Evolutionary conservation across 805 yeast species (phyloP), one percentile per base, ranked within the genome.

Genomic region (Candida golubevii): DNA sequence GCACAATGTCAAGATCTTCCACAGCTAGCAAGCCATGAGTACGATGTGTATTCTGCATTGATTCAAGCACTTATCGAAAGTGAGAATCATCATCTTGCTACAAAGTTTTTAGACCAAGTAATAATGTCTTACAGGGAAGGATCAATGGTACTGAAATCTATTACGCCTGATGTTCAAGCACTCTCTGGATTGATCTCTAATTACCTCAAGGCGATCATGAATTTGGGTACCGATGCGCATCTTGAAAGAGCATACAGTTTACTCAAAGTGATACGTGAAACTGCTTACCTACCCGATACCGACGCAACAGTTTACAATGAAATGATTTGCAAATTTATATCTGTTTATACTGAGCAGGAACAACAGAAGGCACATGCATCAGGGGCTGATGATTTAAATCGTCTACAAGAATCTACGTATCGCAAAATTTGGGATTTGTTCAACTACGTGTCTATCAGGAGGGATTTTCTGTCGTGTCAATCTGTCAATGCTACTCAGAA

Each of bases 71-170:
- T 84, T 42, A 69, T 80, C 10, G 64, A 67, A 41, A 75, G 78
- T 36, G 76, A 74, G 34, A 77, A 81, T 49, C 50, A 71, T 32
- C 65, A 68, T 8, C 52, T 74, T 34, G 82, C 88, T 4, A 72
- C 83, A 1, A 68, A 74, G 46, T 72, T 83, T 44, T 63, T 85
- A 53, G 85, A 83, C 56, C 66, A 71, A 34, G 66, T 83, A 6
- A 59, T 83, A 35, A 52, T 67, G 0, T 75, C 77, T 36, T 71
- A 71, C 52, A 69, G 68, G 53, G 54, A 60, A 18, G 61, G 62
- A 8, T 45, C 55, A 26, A 33, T 47, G 11, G 33, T 42, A 27
- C 36, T 42, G 27, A 42, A 39, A 6, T 53, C 44, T 30, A 44
- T 59, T 5, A 33, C 34, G 10, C 9, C 35, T 4, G 28, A 27